Evolutionary conservation across 2,329 filamentous ascomycete genomes (phyloP), one percentile per base, ranked within the genome.

Genomic region (Phialocephala subalpina): DNA sequence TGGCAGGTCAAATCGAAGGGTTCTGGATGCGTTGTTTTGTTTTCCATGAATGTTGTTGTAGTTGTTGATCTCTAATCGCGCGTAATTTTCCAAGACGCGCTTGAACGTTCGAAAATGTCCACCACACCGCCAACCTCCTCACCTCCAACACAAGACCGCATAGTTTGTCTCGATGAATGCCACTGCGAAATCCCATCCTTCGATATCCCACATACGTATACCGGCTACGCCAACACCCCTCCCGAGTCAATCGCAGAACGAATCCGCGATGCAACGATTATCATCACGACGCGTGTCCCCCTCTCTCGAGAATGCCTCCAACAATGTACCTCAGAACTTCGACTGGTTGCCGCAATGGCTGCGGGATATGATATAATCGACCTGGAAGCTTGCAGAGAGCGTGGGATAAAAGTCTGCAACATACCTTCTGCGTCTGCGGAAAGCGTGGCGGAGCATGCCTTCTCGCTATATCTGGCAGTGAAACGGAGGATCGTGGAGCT

Each of bases 341-440:
- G 73, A 5, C 72, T 79, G 64, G 63, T 81, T 22, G 74, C 73
- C 33, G 72, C 78, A 1, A 71, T 79, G 25, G 79, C 78, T 1
- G 77, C 76, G 12, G 79, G 79, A 18, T 76, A 73, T 18, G 79
- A 81, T 67, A 62, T 64, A 9, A 71, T 80, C 1, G 79, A 80
- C 68, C 63, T 79, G 0, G 73, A 61, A 0, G 75, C 77, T 2
- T 80, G 78, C 66, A 64, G 62, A 16, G 69, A 70, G 22, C 67
- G 74, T 1, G 76, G 77, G 0, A 75, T 80, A 52, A 70, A 69
- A 4, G 78, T 81, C 1, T 73, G 74, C 35, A 80, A 80, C 69
- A 74, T 77, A 2, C 78, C 78, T 12, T 73, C 75, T 12, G 78
- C 77, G 60, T 79, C 77, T 59, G 71, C 73, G 22, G 74, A 73